Percentiles rank a stretch among this genome's conserved stretches.
phyloP scores from a whole-genome alignment of 352 stramenopile genomes.

The Pythium sukuiense region DNA sequence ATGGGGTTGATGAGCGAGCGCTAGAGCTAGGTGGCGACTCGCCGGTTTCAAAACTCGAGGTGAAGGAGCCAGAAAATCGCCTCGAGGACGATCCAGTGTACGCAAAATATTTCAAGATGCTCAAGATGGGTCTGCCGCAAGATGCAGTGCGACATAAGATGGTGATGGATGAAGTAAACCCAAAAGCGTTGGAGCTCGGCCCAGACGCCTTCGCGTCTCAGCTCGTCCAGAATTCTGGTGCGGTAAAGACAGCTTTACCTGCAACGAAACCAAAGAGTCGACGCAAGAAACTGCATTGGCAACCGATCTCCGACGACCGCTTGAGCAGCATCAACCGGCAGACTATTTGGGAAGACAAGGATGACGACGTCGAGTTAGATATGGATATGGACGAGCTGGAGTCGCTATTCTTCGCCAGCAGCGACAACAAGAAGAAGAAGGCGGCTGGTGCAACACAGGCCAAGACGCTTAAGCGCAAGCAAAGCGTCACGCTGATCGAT shows the following conservation, averaged over 20 bases:
- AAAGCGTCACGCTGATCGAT: constrained; percentile 92
- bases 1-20: constrained; percentile 37
- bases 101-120: constrained; percentile 93
- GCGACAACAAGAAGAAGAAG: constrained; percentile 62
- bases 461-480: constrained; percentile 66
- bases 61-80: constrained; percentile 33
- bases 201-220: constrained; percentile 54
- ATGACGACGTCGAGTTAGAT: constrained; percentile 75
- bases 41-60: constrained; percentile 30
- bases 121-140: constrained; percentile 88
- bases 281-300: constrained; percentile 91
- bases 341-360: constrained; percentile 84
- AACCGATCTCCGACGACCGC: constrained; percentile 81
- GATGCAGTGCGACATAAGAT: constrained; percentile 88
- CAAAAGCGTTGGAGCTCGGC: constrained; percentile 61
- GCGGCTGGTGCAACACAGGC: constrained; percentile 6
- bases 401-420: constrained; percentile 81
- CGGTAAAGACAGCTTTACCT: background rate
- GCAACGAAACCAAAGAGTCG: constrained; percentile 30
- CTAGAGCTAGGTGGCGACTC: constrained; percentile 43
- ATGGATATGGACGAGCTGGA: constrained; percentile 89
- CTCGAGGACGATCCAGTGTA: constrained; percentile 62
- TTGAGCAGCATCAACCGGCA: constrained; percentile 67
- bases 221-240: constrained; percentile 19
- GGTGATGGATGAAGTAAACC: constrained; percentile 45